Evolutionary conservation across 2,329 filamentous ascomycete species (phyloP).

Genomic region (Aspergillus tamarii): DNA sequence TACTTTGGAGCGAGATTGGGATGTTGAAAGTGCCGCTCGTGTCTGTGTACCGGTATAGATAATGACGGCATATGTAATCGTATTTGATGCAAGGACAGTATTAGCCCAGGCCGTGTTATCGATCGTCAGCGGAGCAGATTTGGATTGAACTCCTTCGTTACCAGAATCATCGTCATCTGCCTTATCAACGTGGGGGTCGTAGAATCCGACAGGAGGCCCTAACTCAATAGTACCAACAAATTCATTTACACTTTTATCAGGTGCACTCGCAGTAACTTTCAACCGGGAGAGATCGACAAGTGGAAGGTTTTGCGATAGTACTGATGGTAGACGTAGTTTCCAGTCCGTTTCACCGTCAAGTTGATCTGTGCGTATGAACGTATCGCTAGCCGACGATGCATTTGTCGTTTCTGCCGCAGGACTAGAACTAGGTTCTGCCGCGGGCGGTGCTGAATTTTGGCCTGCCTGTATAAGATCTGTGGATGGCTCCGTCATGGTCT

Average conservation of each 20-base stretch:
- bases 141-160: conserved; percentile 34
- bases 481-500: conserved; percentile 26
- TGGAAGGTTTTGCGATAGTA: conserved; percentile 78
- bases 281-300: conserved; percentile 69
- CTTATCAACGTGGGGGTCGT: conserved; percentile 49
- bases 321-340: conserved; percentile 89
- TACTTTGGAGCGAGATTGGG: conserved; percentile 88
- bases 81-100: conserved; percentile 92
- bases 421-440: conserved; percentile 18
- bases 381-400: conserved; percentile 67
- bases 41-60: conserved; percentile 96
- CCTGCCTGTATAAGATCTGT: conserved; percentile 30
- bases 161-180: conserved; percentile 24
- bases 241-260: conserved; percentile 91
- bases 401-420: conserved; percentile 32
- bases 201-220: conserved; percentile 55
- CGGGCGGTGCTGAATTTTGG: conserved; percentile 23
- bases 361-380: conserved; percentile 96
- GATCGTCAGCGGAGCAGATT: conserved; percentile 78
- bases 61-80: conserved; percentile 83
- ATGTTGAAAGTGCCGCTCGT: conserved; percentile 88
- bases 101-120: conserved; percentile 99
- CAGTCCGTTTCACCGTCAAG: conserved; percentile 97
- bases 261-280: conserved; percentile 80
- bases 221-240: conserved; percentile 90